These are phyloP conservation scores for Sporothrix sp. DNA, from an alignment of 2,329 filamentous ascomycete species.

Conservation along the genomic window DNA sequence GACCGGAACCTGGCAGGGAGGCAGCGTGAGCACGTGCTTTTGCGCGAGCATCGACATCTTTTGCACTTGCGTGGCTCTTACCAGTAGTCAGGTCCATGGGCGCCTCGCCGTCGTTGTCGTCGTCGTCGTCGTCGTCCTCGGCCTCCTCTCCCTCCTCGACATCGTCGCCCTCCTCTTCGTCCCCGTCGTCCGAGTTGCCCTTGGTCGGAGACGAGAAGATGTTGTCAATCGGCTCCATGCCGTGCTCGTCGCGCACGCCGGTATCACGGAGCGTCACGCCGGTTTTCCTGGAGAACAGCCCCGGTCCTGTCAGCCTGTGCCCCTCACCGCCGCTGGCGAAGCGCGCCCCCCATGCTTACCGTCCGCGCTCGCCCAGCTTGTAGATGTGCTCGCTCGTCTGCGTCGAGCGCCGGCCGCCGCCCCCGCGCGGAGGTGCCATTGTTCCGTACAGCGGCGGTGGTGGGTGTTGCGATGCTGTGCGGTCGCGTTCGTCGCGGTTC, in stretches of 20 bases:
- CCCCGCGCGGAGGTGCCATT: conserved; percentile 31
- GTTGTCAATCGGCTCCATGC: conserved; percentile 76
- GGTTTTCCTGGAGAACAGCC: conserved; percentile 71
- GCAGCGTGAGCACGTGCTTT: no score
- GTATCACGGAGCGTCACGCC: conserved; percentile 71
- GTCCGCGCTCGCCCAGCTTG: conserved; percentile 40
- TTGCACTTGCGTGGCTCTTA: no score
- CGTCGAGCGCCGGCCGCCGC: conserved; percentile 28
- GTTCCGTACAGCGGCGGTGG: no score
- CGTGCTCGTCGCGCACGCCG: conserved; percentile 78
- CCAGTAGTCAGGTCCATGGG: conserved; percentile 45
- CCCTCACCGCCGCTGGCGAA: no score
- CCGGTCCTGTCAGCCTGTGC: not conserved
- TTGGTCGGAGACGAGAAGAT: conserved; percentile 83
- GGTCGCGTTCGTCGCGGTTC: not conserved
- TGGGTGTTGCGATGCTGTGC: not conserved
- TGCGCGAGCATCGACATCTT: no score
- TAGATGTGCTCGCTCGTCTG: conserved; percentile 38
- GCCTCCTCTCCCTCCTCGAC: conserved; percentile 25
- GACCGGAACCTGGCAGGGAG: conserved; percentile 36
- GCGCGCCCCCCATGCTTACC: conserved; percentile 28
- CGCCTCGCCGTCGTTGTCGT: conserved; percentile 24
- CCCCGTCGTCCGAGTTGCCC: conserved; percentile 21
- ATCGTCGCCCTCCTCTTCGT: conserved; percentile 24
- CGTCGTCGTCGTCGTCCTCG: conserved; percentile 24